Evolutionary conservation across 257 asterid species (phyloP).

Genomic region (Nemophila menziesii): DNA sequence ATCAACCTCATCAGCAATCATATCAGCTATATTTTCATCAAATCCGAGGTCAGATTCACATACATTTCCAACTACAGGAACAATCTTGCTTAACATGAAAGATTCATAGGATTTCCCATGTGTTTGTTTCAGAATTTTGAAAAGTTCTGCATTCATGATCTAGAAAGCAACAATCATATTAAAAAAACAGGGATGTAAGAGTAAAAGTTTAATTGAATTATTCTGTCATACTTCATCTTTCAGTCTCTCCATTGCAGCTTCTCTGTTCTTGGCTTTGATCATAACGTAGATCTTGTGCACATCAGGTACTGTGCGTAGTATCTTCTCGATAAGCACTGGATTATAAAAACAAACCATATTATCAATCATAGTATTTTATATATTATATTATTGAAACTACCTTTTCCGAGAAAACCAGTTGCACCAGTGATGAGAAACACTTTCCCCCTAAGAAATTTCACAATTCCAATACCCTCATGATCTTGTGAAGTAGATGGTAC

Average conservation of each 20-base stretch:
- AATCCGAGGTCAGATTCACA: constrained; percentile 37
- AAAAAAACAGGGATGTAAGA: neutral
- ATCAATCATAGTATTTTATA: too few species aligned
- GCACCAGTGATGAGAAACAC: constrained; percentile 54
- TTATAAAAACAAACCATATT: too few species aligned
- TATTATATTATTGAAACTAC: constrained; percentile 15
- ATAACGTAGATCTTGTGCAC: constrained; percentile 30
- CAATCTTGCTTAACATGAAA: constrained; percentile 23
- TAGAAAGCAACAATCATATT: constrained; percentile 2
- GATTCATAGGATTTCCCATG: constrained; percentile 21
- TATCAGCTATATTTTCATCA: constrained; percentile 15
- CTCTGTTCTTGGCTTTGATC: constrained; percentile 29
- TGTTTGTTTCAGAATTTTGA: constrained; percentile 19
- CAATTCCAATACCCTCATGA: constrained; percentile 40
- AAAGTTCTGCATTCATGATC: constrained; percentile 31
- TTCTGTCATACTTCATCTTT: constrained; percentile 22
- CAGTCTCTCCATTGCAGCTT: constrained; percentile 28
- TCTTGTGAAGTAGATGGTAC: constrained; percentile 4
- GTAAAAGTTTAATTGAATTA: neutral
- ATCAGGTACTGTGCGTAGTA: constrained; percentile 31
- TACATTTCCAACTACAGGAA: constrained; percentile 35
- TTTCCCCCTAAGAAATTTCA: constrained; percentile 34
- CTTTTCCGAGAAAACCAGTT: constrained; percentile 67
- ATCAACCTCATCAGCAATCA: constrained; percentile 25
- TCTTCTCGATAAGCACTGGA: constrained; percentile 34